Evolutionary conservation across 2,329 filamentous ascomycete species (phyloP), one percentile per base, ranked within the genome.

Genomic region (Alternaria ventricosa): DNA sequence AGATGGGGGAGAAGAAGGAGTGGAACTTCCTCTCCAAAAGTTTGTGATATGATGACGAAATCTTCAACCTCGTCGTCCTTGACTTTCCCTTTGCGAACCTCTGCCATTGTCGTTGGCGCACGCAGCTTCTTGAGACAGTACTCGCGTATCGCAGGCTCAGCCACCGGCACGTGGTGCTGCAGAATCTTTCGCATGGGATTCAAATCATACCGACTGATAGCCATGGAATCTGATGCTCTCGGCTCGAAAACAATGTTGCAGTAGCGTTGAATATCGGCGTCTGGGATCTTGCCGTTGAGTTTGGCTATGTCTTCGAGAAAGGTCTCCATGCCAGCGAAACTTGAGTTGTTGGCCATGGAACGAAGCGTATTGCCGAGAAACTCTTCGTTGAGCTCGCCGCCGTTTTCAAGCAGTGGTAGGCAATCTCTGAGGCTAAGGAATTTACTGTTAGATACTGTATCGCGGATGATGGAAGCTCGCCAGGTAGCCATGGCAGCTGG

Each of bases 381-480:
- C 0, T 0, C 9, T 5, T 41, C 36, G 0, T 41, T 2, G 36
- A 41, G 36, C 0, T 41, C 36, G 15, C 36, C 0, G 5, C 36
- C n/a, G 9, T 18, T 18, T 18, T 41, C 9, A 11, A 41, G 36
- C 4, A 41, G n/a, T 18, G 36, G 36, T 41, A 18, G 9, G 9
- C 8, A 18, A 18, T 41, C 36, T 10, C n/a, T 18, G 36, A 41
- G 36, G 9, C 9, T 10, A 0, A 41, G 1, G 1, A 11, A 41
- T 0, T 0, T 41, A 41, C 36, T 18, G 3, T 1, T 0, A 18
- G 36, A 1, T 41, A 41, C 36, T 41, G 36, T 6, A 1, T 41
- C 36, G 36, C 36, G 36, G 36, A 41, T 41, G 36, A 41, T 41
- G 4, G 36, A 41, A 0, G 36, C 36, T 11, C 36, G 36, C 36